Evolutionary conservation across 345 rosid species (phyloP).

Genomic region (Boechera stricta): DNA sequence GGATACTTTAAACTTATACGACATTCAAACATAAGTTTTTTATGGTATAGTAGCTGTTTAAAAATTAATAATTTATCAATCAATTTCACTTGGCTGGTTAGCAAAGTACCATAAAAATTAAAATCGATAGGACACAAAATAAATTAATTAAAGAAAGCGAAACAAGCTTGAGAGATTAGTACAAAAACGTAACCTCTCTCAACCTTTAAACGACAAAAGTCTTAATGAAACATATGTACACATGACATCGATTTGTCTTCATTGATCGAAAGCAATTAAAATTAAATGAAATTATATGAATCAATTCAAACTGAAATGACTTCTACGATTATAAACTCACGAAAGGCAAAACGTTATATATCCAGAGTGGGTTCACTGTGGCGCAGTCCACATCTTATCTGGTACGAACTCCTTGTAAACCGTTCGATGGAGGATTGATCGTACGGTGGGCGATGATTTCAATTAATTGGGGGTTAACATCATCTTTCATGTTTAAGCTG

Average conservation of each 20-base stretch:
- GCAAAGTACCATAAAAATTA: conserved; percentile 36
- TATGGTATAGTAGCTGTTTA: neutral
- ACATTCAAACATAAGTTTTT: conserved; percentile 1
- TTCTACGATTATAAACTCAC: conserved; percentile 42
- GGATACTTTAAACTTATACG: neutral
- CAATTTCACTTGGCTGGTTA: conserved; percentile 41
- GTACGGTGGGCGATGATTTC: conserved; percentile 35
- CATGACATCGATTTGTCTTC: conserved; percentile 43
- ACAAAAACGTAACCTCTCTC: conserved; percentile 42
- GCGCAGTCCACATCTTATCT: conserved; percentile 52
- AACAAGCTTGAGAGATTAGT: conserved; percentile 48
- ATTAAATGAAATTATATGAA: conserved; percentile 16
- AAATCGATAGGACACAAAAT: conserved; percentile 20
- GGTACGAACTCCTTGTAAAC: conserved; percentile 38
- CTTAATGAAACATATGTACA: conserved; percentile 46
- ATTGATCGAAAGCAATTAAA: conserved; percentile 27
- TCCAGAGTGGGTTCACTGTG: conserved; percentile 57
- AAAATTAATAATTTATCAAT: conserved; percentile 28
- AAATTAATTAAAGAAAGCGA: conserved; percentile 44
- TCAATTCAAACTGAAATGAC: conserved; percentile 45
- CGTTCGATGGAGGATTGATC: conserved; percentile 36
- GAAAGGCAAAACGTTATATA: conserved; percentile 35
- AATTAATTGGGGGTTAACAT: conserved; percentile 45
- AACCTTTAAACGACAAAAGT: conserved; percentile 49
- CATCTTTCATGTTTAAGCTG: conserved; percentile 61